These are phyloP conservation scores for Neofusicoccum cordaticola DNA, from an alignment of 2,329 filamentous ascomycete genomes.

Conservation along the genomic window DNA sequence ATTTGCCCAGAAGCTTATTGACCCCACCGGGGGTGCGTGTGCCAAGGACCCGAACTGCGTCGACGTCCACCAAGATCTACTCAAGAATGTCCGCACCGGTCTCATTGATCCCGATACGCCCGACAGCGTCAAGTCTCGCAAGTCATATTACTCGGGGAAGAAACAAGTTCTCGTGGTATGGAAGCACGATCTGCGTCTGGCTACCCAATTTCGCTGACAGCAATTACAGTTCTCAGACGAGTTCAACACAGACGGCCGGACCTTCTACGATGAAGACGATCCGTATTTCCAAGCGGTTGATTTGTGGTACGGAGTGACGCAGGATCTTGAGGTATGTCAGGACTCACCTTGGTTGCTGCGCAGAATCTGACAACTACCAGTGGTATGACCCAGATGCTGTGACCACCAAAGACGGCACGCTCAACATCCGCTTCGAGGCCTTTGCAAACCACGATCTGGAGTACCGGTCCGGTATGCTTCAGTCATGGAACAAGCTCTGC, in stretches of 20 bases:
- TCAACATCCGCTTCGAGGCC: constrained; percentile 63
- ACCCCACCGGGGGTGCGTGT: constrained; percentile 37
- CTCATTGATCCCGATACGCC: constrained; percentile 70
- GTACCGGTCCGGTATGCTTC: constrained; percentile 70
- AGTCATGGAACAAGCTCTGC: constrained; percentile 72
- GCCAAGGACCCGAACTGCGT: constrained; percentile 49
- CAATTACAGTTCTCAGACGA: constrained; percentile 63
- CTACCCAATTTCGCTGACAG: constrained; percentile 9
- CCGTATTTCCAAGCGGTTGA: constrained; percentile 67
- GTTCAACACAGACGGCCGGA: constrained; percentile 65
- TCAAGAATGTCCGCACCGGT: constrained; percentile 58
- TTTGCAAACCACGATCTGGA: constrained; percentile 64
- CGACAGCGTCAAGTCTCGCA: constrained; percentile 54
- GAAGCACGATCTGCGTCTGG: not conserved
- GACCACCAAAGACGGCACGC: constrained; percentile 59
- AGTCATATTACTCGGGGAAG: constrained; percentile 53
- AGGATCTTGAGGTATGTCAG: constrained; percentile 59
- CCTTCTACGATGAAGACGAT: constrained; percentile 70
- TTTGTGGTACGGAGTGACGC: constrained; percentile 69
- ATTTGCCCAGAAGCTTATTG: constrained; percentile 50
- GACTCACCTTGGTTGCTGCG: not conserved
- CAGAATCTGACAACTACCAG: constrained; percentile 32
- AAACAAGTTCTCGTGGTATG: constrained; percentile 60
- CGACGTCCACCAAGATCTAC: constrained; percentile 44
- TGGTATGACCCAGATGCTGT: constrained; percentile 70